A percentile compares a stretch with the other conserved stretches of the same genome.
Evolutionary conservation across 2,329 filamentous ascomycete genomes (phyloP).

Genomic region (Colletotrichum lini): DNA sequence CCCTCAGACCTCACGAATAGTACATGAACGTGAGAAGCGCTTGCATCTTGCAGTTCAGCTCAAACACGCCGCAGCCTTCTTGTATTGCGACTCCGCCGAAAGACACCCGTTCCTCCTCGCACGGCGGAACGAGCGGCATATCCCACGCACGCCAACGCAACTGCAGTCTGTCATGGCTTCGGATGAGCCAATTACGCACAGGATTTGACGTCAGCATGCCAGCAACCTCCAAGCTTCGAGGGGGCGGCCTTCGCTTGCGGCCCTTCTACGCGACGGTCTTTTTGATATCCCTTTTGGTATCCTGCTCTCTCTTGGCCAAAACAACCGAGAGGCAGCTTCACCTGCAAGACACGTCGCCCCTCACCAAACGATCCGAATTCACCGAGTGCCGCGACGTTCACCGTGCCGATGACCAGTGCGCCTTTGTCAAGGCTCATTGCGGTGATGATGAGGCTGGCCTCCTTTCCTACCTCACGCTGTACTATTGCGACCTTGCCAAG

Average conservation of each 20-base stretch:
- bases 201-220: conserved; percentile 46
- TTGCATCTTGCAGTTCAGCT: conserved; percentile 37
- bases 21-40: conserved; percentile 39
- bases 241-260: conserved; percentile 58
- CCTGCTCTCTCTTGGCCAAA: conserved; percentile 58
- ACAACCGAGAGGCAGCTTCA: conserved; percentile 34
- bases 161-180: conserved; percentile 39
- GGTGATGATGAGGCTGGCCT: conserved; percentile 91
- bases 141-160: conserved; percentile 35
- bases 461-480: conserved; percentile 88
- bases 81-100: conserved; percentile 16
- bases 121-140: conserved; percentile 30
- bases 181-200: conserved; percentile 37
- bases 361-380: conserved; percentile 48
- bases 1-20: conserved; percentile 34
- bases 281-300: conserved; percentile 61
- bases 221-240: conserved; percentile 47
- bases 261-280: conserved; percentile 65
- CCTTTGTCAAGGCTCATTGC: conserved; percentile 87
- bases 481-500: conserved; percentile 84
- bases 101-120: conserved; percentile 30
- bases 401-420: conserved; percentile 83
- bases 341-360: conserved; percentile 43
- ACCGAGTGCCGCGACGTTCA: conserved; percentile 85
- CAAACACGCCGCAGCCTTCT: conserved; percentile 24